phyloP scores from a whole-genome alignment of 768 basidiomycete species.

The Rhodotorula graminis region DNA sequence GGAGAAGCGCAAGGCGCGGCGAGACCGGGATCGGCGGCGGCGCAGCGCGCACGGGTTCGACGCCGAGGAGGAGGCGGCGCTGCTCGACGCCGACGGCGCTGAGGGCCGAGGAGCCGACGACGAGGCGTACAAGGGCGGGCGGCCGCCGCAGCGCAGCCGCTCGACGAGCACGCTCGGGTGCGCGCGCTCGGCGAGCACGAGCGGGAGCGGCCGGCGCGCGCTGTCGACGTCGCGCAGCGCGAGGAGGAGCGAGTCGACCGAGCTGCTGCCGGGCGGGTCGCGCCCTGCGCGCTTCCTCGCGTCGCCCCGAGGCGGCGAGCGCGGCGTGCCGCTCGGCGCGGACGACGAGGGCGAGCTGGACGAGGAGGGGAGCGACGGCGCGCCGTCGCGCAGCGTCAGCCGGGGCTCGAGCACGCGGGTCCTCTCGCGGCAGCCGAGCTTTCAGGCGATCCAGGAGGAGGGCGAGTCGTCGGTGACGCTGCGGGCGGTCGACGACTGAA shows the following conservation, averaged over 20 bases:
- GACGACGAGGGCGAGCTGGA: background rate
- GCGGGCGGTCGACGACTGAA: background rate
- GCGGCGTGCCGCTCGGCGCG: background rate
- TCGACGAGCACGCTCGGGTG: background rate
- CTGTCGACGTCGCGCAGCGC: background rate
- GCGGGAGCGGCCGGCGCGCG: background rate
- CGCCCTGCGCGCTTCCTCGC: background rate
- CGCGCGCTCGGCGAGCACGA: constrained; percentile 9
- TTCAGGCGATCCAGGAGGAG: constrained; percentile 18
- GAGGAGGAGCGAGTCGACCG: constrained; percentile 20
- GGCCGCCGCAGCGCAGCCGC: constrained; percentile 1
- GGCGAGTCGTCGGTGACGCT: constrained; percentile 28
- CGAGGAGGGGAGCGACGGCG: background rate
- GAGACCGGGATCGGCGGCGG: constrained; percentile 7
- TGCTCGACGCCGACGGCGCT: constrained; percentile 1
- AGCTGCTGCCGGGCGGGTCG: background rate
- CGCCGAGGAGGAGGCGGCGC: constrained; percentile 22
- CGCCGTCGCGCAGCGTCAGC: background rate
- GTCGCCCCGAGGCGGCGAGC: background rate
- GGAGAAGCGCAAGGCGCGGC: constrained; percentile 12
- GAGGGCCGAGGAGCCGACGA: background rate
- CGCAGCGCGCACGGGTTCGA: background rate
- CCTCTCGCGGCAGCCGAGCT: background rate
- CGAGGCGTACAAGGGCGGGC: background rate
- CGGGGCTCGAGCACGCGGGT: background rate